Evolutionary conservation across 441 rosid genomes (phyloP).

Genomic region (Pelargonium myrrhifolium): DNA sequence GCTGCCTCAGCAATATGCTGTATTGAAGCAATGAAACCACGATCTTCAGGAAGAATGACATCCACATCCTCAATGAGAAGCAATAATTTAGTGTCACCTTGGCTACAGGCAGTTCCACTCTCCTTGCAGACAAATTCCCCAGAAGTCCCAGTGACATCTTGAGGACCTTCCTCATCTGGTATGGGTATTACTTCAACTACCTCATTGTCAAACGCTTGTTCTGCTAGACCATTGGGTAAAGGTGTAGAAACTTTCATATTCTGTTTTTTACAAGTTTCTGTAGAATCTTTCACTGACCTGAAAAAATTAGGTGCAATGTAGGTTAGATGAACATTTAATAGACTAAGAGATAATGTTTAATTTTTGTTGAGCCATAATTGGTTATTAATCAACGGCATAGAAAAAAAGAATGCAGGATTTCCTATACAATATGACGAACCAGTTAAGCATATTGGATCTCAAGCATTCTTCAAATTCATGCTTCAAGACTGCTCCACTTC

Average conservation of each 20-base stretch:
- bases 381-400: conserved; percentile 1
- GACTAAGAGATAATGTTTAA: conserved; percentile 7
- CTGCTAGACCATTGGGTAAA: conserved; percentile 26
- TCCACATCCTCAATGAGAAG: conserved; percentile 95
- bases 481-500: conserved; percentile 70
- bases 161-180: conserved; percentile 32
- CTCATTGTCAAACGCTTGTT: conserved; percentile 23
- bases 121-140: conserved; percentile 27
- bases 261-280: conserved; percentile 27
- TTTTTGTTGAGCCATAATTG: not conserved
- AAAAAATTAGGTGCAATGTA: conserved; percentile 19
- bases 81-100: conserved; percentile 49
- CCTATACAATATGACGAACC: conserved; percentile 43
- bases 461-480: conserved; percentile 82
- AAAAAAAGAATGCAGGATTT: conserved; percentile 16
- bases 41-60: conserved; percentile 73
- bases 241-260: conserved; percentile 18
- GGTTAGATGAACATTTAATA: conserved; percentile 14
- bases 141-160: conserved; percentile 24
- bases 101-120: conserved; percentile 24
- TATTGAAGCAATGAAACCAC: conserved; percentile 76
- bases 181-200: conserved; percentile 33
- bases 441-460: conserved; percentile 50
- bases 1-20: conserved; percentile 82
- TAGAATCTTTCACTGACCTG: conserved; percentile 54